Evolutionary conservation across 2,329 filamentous ascomycete genomes (phyloP).

Genomic region (Neopestalotiopsis sp.): DNA sequence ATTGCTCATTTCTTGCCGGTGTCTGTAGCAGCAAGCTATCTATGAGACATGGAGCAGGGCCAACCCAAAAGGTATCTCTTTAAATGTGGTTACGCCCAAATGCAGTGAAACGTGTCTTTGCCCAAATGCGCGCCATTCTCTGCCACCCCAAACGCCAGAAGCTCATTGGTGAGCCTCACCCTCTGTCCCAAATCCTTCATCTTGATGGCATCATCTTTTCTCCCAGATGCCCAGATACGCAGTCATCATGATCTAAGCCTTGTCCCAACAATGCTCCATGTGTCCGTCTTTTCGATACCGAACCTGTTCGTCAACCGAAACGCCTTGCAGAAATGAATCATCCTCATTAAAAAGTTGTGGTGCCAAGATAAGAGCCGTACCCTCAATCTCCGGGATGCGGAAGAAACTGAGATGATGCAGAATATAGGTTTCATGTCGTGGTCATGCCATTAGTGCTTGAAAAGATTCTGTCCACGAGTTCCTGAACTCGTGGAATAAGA

Average conservation of each 20-base stretch:
- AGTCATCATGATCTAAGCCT: not conserved
- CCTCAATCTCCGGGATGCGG: not conserved
- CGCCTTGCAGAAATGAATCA: not conserved
- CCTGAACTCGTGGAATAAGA: slow-evolving; percentile 69
- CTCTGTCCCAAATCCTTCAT: not conserved
- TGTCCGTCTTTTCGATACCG: not conserved
- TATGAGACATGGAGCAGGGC: not conserved
- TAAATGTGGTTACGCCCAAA: not conserved
- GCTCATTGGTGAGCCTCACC: not conserved
- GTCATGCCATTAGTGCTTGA: not conserved
- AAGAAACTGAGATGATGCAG: not conserved
- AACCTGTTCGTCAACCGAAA: not conserved
- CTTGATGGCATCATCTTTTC: not conserved
- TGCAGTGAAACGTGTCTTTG: not conserved
- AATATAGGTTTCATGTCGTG: not conserved
- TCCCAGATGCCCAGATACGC: not conserved
- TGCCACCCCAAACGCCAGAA: not conserved
- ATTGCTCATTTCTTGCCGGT: not conserved
- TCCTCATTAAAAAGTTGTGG: not conserved
- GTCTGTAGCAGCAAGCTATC: not conserved
- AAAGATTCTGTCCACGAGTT: slow-evolving; percentile 43
- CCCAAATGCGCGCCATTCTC: not conserved
- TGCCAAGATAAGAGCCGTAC: not conserved
- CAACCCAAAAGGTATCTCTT: not conserved
- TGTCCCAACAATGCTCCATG: not conserved